Base-by-base conservation (phyloP, 2,329 filamentous ascomycete species). In the Fusarium sp. region DNA sequence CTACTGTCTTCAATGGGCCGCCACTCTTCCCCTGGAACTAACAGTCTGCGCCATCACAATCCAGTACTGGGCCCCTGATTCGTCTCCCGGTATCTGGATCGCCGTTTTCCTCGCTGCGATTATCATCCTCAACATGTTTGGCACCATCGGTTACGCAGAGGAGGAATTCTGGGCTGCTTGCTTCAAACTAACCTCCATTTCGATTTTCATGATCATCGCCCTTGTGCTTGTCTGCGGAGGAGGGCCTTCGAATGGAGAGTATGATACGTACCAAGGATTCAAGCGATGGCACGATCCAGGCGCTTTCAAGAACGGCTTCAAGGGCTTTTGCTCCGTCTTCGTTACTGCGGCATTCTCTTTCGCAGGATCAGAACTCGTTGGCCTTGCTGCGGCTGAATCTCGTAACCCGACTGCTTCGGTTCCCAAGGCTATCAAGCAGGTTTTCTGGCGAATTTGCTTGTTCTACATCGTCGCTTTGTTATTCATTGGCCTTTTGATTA, bases 381-480 rank as follows among this genome's bases (percentile, higher is more conserved):
- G 90, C 72, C 83, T 92, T 8, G 89, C 89, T 6, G 90, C 90
- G 3, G 90, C 90, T 16, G 90, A 92, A 77, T 87, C 89, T 0
- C 80, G 77, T 8, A 91, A 92, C 73, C 90, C 90, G 2, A 85
- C 88, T 58, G 88, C 91, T 75, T 87, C 89, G 0, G 84, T 97
- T 1, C 93, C 93, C 1, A 89, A 88, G n/a, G 92, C 93, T 3
- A 88, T 94, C 74, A 94, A 94, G 81, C 92, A 94, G 77, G 91
- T 85, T 9, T 85, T 84, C 68, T 84, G 83, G 83, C 80, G 83
- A 75, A 83, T 85, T 60, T 82, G 81, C 18, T 72, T 84, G 38
- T 85, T 85, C 70, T 85, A 85, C 66, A 76, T 85, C 40, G 73
- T 85, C 3, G 83, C 83, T n/a, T 77, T 85, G 15, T 80, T 83